phyloP scores from a whole-genome alignment of 352 stramenopile genomes.

The Pythium oligandrum region DNA sequence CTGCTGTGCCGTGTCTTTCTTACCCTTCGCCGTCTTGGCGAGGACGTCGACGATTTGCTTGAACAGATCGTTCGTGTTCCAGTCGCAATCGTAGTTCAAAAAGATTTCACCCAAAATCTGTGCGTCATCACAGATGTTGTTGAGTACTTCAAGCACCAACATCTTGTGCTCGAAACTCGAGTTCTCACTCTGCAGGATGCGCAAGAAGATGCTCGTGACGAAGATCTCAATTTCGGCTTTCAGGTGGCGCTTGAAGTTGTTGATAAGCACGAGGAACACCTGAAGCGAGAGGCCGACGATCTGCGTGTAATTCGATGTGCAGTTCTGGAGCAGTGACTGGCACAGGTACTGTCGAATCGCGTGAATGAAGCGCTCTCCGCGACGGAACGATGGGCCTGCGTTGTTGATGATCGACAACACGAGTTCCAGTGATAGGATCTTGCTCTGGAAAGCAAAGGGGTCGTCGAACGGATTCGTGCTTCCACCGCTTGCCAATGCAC shows the following conservation, averaged over 20 bases:
- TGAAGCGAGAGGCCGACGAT: conserved; percentile 96
- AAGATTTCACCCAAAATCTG: conserved; percentile 97
- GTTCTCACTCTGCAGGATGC: conserved; percentile 96
- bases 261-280: conserved; percentile 97
- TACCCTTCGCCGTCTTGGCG: conserved; percentile 92
- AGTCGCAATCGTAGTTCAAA: conserved; percentile 99
- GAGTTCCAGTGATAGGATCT: conserved; percentile 96
- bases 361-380: conserved; percentile 95
- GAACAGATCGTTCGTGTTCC: conserved; percentile 96
- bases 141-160: conserved; percentile 96
- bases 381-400: conserved; percentile 92
- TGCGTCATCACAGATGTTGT: conserved; percentile 93
- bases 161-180: conserved; percentile 97
- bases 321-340: conserved; percentile 98
- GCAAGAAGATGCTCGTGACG: conserved; percentile 98
- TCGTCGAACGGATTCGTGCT: conserved; percentile 57
- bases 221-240: conserved; percentile 99
- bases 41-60: conserved; percentile 97
- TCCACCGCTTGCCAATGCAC: conserved; percentile 14
- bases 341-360: conserved; percentile 97
- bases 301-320: conserved; percentile 94
- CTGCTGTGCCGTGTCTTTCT: conserved; percentile 47
- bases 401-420: conserved; percentile 97
- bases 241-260: conserved; percentile 92
- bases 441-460: conserved; percentile 93